Conservation (phyloP, 164 flowering plant species). For the Stephania yunnanensis region DNA sequence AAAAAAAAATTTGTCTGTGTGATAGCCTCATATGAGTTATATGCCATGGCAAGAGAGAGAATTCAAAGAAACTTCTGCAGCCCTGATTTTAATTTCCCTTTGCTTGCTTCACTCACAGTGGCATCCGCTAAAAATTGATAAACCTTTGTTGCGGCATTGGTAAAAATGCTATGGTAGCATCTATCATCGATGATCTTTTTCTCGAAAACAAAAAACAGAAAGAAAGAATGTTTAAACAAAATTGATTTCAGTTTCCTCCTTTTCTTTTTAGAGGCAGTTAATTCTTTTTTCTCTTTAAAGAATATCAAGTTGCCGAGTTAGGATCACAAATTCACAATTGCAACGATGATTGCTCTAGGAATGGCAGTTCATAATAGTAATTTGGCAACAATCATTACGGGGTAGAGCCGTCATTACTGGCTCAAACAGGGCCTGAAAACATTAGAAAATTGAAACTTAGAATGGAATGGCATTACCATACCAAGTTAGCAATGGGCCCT, state of each 20-base stretch:
- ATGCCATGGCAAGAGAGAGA: constrained; percentile 22
- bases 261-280: not conserved
- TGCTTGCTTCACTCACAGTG: constrained; percentile 42
- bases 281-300: not conserved
- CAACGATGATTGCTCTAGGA: not conserved
- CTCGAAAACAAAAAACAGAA: not conserved
- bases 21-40: too few species aligned
- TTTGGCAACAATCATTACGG: not conserved
- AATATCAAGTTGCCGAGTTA: not conserved
- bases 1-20: too few species aligned
- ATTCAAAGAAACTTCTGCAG: constrained; percentile 23
- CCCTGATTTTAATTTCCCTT: constrained; percentile 25
- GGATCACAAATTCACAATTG: not conserved
- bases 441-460: not conserved
- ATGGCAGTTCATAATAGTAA: not conserved
- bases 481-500: constrained; percentile 19
- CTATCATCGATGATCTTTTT: too few species aligned
- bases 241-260: not conserved
- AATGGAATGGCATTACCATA: constrained; percentile 3
- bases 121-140: constrained; percentile 14
- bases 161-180: too few species aligned
- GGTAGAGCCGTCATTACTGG: not conserved
- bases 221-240: not conserved
- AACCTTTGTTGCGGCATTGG: too few species aligned
- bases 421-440: not conserved